Percentiles rank a stretch among this genome's conserved stretches.
phyloP scores from a whole-genome alignment of 345 rosid genomes.

The Rhizophora mangle region DNA sequence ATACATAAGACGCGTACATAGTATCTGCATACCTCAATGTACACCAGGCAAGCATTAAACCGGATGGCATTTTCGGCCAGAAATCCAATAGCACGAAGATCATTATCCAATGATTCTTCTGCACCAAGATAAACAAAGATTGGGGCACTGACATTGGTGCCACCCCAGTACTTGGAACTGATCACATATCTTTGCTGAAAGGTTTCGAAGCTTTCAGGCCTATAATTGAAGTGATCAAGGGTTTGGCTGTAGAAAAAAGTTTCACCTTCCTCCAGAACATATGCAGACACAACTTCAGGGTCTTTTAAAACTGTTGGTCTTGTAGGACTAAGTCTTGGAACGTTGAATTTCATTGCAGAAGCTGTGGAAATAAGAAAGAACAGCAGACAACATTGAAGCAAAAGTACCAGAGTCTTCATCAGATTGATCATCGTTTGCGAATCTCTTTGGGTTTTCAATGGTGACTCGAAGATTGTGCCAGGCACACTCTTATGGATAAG shows the following conservation, averaged over 20 bases:
- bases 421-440: too few relatives aligned
- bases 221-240: slow-evolving; percentile 49
- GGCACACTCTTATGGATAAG: background rate
- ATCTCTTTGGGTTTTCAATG: background rate
- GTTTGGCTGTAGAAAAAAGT: slow-evolving; percentile 43
- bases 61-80: slow-evolving; percentile 31
- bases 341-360: background rate
- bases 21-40: slow-evolving; percentile 35
- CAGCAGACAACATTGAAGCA: background rate
- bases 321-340: slow-evolving; percentile 38
- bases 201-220: slow-evolving; percentile 35
- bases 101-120: slow-evolving; percentile 25
- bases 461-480: background rate
- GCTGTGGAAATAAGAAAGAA: background rate
- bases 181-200: slow-evolving; percentile 40
- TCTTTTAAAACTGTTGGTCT: slow-evolving; percentile 11
- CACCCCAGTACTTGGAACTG: slow-evolving; percentile 43
- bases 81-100: slow-evolving; percentile 12
- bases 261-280: slow-evolving; percentile 17
- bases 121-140: slow-evolving; percentile 39
- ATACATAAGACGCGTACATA: background rate
- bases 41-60: slow-evolving; percentile 33
- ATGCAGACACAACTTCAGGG: background rate
- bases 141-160: slow-evolving; percentile 27
- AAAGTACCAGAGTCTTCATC: background rate